Percentiles rank a stretch among this genome's conserved stretches.
These are phyloP conservation scores for Elsinoe perseae DNA, from an alignment of 2,329 filamentous ascomycete species.

Conservation along the genomic window DNA sequence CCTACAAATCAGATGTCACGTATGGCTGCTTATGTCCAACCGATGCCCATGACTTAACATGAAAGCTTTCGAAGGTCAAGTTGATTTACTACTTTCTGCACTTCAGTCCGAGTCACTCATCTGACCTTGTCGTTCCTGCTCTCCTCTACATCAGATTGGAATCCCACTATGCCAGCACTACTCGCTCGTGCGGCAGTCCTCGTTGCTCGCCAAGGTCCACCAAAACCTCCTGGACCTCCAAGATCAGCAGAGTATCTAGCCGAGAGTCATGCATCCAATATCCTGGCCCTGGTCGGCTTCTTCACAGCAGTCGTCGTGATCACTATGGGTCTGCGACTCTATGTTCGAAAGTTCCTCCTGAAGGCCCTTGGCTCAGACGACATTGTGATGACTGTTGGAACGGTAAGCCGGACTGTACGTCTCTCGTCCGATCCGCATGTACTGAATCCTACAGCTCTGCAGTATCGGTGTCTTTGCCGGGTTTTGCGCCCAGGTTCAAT, in stretches of 20 bases:
- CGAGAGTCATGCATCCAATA: neutral
- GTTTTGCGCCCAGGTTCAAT: neutral
- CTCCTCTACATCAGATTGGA: neutral
- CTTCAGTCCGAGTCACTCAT: neutral
- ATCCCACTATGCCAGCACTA: neutral
- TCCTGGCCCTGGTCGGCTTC: neutral
- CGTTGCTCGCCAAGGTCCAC: neutral
- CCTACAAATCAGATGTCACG: neutral
- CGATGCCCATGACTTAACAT: neutral
- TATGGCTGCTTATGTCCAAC: neutral
- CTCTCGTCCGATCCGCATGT: too few species aligned
- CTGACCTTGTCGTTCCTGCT: neutral
- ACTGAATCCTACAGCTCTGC: neutral
- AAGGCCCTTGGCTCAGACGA: neutral
- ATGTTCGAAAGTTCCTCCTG: neutral
- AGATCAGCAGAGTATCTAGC: conserved; percentile 2
- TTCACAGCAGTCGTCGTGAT: neutral
- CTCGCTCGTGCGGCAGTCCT: neutral
- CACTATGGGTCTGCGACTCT: neutral
- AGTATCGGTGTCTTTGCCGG: neutral
- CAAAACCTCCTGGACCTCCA: neutral
- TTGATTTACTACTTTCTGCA: neutral
- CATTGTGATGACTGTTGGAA: neutral
- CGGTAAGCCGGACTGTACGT: neutral
- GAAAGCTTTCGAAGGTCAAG: too few species aligned